Evolutionary conservation across 441 rosid species (phyloP).

Genomic region (Gossypium gossypioides): DNA sequence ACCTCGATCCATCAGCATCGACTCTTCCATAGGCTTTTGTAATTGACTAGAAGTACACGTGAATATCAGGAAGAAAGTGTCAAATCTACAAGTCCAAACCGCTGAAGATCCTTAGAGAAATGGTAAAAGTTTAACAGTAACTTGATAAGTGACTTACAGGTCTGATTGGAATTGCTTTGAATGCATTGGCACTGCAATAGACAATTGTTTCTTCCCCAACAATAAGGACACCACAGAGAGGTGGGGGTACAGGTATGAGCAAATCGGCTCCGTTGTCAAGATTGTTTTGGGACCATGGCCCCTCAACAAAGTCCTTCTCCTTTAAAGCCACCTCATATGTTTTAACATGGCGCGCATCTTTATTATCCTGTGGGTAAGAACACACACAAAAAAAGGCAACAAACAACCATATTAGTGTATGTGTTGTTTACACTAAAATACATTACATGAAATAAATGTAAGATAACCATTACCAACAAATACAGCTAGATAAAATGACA

Average conservation of each 20-base stretch:
- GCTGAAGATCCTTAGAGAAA: neutral
- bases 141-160: constrained; percentile 52
- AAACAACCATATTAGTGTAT: neutral
- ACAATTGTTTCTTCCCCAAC: constrained; percentile 96
- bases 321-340: constrained; percentile 91
- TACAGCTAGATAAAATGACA: neutral
- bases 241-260: constrained; percentile 92
- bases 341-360: constrained; percentile 94
- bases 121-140: constrained; percentile 1
- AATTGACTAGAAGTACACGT: constrained; percentile 49
- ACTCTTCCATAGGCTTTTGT: constrained; percentile 97
- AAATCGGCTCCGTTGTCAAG: constrained; percentile 92
- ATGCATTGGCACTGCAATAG: constrained; percentile 77
- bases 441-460: neutral
- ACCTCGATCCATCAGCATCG: constrained; percentile 97
- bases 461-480: neutral
- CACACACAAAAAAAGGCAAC: neutral
- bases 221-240: constrained; percentile 89
- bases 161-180: constrained; percentile 84
- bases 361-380: constrained; percentile 59
- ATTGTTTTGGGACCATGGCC: constrained; percentile 92
- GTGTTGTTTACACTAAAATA: neutral
- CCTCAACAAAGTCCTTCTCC: constrained; percentile 94
- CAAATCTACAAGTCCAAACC: constrained; percentile 10
- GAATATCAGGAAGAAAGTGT: constrained; percentile 12